These are phyloP conservation scores for Lotmaria passim DNA, from an alignment of 208 protist genomes.

Conservation along the genomic window DNA sequence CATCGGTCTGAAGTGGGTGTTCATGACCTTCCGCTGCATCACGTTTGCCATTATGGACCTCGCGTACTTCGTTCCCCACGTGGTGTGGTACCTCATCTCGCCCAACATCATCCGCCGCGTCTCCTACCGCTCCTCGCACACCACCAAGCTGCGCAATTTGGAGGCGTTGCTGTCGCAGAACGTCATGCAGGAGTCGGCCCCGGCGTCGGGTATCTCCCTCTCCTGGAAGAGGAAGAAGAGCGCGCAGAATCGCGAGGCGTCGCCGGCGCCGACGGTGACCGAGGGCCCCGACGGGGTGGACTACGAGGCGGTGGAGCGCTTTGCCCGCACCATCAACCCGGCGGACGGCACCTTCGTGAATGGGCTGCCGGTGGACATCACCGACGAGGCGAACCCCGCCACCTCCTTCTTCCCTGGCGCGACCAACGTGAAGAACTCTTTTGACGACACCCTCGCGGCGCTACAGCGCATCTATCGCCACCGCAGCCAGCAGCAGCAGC, in stretches of 20 bases:
- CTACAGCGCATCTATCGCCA: conserved; percentile 41
- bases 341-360: conserved; percentile 63
- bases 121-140: conserved; percentile 70
- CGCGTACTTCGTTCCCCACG: conserved; percentile 66
- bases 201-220: background rate
- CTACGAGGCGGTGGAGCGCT: conserved; percentile 34
- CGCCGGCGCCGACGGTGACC: background rate
- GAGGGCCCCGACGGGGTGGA: conserved; percentile 9
- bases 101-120: conserved; percentile 83
- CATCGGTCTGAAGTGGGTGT: conserved; percentile 76
- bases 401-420: conserved; percentile 4
- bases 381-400: conserved; percentile 7
- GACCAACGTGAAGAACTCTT: conserved; percentile 39
- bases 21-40: conserved; percentile 70
- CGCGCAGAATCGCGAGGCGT: background rate
- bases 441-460: conserved; percentile 44
- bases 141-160: conserved; percentile 61
- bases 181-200: conserved; percentile 3
- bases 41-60: conserved; percentile 62
- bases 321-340: conserved; percentile 55
- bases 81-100: conserved; percentile 72
- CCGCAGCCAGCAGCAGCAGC: conserved; percentile 30
- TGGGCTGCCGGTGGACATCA: conserved; percentile 45
- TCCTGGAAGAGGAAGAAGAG: background rate
- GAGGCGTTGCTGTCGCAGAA: conserved; percentile 44